Conservation (phyloP, 805 yeast species). For the Tetrapisispora iriomotensis region DNA sequence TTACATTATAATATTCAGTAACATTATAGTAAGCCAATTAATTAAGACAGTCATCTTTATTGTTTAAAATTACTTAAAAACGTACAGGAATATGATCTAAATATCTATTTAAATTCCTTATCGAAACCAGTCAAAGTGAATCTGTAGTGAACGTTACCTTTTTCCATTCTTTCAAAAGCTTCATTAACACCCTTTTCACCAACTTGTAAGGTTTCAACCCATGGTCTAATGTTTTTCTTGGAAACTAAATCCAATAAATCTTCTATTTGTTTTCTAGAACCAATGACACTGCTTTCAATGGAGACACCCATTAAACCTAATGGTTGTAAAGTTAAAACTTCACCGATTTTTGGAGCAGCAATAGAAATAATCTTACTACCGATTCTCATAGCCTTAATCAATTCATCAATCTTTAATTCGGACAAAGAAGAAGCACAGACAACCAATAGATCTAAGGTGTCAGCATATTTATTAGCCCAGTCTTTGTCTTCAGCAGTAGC, state of each 20-base stretch:
- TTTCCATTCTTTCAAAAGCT: constrained; percentile 39
- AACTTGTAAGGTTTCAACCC: constrained; percentile 44
- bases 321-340: constrained; percentile 10
- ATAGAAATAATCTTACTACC: constrained; percentile 31
- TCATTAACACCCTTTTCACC: constrained; percentile 33
- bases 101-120: constrained; percentile 18
- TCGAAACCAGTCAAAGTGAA: constrained; percentile 43
- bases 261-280: constrained; percentile 37
- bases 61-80: too few relatives aligned
- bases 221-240: constrained; percentile 37
- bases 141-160: constrained; percentile 46
- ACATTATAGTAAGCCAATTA: too few relatives aligned
- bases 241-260: constrained; percentile 42
- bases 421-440: constrained; percentile 39
- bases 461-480: constrained; percentile 30
- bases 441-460: constrained; percentile 38
- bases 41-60: too few relatives aligned
- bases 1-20: too few relatives aligned
- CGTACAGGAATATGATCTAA: too few relatives aligned
- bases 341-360: constrained; percentile 15
- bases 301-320: constrained; percentile 15
- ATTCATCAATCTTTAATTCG: constrained; percentile 31
- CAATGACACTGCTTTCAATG: constrained; percentile 31
- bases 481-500: constrained; percentile 43
- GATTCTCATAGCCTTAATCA: constrained; percentile 22